Evolutionary conservation across 495 filamentous ascomycete species (phyloP).

Genomic region (Trichoderma parareesei): DNA sequence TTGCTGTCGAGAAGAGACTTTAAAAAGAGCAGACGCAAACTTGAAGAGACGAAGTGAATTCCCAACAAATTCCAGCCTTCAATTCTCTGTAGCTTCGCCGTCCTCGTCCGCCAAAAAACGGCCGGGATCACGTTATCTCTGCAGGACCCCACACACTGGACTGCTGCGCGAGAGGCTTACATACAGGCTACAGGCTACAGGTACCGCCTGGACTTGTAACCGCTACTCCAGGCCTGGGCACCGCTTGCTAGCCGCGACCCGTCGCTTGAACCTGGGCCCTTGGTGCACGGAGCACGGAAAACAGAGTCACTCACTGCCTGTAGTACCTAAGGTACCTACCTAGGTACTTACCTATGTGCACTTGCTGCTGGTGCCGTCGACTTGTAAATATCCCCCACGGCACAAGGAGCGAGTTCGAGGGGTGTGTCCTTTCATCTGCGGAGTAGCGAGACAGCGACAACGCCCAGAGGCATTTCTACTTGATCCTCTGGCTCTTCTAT

Average conservation of each 20-base stretch:
- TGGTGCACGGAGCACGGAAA: background rate
- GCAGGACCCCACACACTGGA: background rate
- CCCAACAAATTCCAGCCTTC: no score
- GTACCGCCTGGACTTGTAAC: no score
- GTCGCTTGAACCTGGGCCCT: background rate
- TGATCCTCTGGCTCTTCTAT: background rate
- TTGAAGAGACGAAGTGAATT: no score
- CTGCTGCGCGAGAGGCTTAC: background rate
- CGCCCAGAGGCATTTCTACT: background rate
- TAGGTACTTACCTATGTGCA: no score
- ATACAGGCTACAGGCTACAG: background rate
- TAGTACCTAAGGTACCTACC: no score
- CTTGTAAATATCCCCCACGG: background rate
- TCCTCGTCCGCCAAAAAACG: background rate
- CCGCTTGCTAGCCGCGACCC: background rate
- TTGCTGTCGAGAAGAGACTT: background rate
- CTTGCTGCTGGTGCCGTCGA: no score
- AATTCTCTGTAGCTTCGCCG: background rate
- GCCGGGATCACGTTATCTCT: slow-evolving; percentile 5
- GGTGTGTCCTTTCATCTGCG: background rate
- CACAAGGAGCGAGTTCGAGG: background rate
- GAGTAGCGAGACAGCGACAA: background rate
- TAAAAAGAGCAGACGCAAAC: no score
- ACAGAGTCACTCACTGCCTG: background rate
- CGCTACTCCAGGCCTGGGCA: background rate